A percentile compares a stretch with the other conserved stretches of the same genome.
phyloP scores from a whole-genome alignment of 164 flowering plant species.

The Kingdonia uniflora region DNA sequence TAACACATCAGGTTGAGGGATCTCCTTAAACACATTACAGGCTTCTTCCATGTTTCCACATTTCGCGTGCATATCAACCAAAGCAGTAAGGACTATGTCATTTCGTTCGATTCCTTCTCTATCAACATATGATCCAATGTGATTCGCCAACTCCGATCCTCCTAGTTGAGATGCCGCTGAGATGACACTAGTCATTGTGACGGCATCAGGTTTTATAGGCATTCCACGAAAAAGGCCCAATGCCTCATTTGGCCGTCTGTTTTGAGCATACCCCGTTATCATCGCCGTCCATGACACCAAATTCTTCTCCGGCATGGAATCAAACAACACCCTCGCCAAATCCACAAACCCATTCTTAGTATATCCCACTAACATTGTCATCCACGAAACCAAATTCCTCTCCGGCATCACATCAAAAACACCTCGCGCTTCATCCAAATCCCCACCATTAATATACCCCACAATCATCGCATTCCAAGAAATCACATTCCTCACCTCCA shows the following conservation, averaged over 20 bases:
- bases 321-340: constrained; percentile 19
- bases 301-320: constrained; percentile 25
- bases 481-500: constrained; percentile 23
- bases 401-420: constrained; percentile 22
- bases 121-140: constrained; percentile 18
- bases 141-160: constrained; percentile 21
- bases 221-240: constrained; percentile 15
- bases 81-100: constrained; percentile 25
- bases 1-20: constrained; percentile 22
- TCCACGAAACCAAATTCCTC: constrained; percentile 23
- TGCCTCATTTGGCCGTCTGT: constrained; percentile 23
- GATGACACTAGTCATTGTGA: constrained; percentile 24
- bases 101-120: constrained; percentile 23
- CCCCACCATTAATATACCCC: constrained; percentile 18
- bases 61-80: constrained; percentile 31
- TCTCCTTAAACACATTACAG: constrained; percentile 19
- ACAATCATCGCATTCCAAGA: constrained; percentile 25
- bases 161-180: constrained; percentile 27
- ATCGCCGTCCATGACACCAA: constrained; percentile 31
- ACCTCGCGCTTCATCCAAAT: constrained; percentile 14
- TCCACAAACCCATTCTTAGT: constrained; percentile 23
- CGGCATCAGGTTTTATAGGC: constrained; percentile 25
- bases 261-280: constrained; percentile 33
- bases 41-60: constrained; percentile 35
- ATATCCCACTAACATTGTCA: constrained; percentile 24